phyloP scores from a whole-genome alignment of 495 filamentous ascomycete species.

The Hyaloscypha hepaticicola region DNA sequence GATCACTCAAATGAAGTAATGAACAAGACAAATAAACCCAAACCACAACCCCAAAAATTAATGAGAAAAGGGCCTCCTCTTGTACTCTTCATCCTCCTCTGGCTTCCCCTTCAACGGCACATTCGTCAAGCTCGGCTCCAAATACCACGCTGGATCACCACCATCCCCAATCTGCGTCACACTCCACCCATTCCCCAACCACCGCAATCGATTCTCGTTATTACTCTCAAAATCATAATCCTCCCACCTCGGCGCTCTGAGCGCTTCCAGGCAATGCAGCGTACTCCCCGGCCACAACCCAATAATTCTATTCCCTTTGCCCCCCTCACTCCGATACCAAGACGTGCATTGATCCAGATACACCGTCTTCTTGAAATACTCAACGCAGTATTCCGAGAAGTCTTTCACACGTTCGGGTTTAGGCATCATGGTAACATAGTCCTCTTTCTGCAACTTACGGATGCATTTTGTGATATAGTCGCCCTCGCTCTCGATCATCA shows the following conservation, averaged over 20 bases:
- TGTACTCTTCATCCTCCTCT: conserved; percentile 43
- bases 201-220: conserved; percentile 36
- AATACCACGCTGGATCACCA: conserved; percentile 50
- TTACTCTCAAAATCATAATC: conserved; percentile 63
- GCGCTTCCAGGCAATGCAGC: conserved; percentile 53
- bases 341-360: conserved; percentile 63
- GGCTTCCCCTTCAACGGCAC: conserved; percentile 40
- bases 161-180: conserved; percentile 37
- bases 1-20: not conserved
- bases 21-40: not conserved
- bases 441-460: conserved; percentile 61
- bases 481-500: conserved; percentile 54
- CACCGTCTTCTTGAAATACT: conserved; percentile 64
- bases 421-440: conserved; percentile 58
- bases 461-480: conserved; percentile 62
- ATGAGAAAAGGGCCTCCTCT: conserved; percentile 48
- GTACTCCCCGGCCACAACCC: conserved; percentile 68
- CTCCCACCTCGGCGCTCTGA: conserved; percentile 66
- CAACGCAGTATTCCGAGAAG: conserved; percentile 61
- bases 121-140: conserved; percentile 46
- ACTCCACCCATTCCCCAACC: conserved; percentile 54
- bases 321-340: conserved; percentile 63
- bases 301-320: conserved; percentile 54
- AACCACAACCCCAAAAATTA: conserved; percentile 16
- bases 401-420: conserved; percentile 55